These are phyloP conservation scores for Cryphonectria nitschkei DNA, from an alignment of 2,329 filamentous ascomycete genomes.

Conservation along the genomic window DNA sequence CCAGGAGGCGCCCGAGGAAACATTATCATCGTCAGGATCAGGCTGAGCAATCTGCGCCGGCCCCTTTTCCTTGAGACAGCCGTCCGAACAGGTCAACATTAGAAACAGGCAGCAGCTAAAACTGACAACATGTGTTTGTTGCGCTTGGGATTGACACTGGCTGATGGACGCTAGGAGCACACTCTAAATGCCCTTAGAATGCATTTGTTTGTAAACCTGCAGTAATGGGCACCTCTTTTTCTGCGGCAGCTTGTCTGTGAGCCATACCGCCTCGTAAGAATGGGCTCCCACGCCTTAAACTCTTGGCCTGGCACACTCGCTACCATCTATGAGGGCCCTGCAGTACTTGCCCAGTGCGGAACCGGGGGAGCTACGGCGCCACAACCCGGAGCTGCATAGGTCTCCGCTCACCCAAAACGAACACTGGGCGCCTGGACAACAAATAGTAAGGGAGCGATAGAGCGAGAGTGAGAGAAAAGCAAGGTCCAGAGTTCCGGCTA, in stretches of 20 bases:
- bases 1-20: neutral
- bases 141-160: neutral
- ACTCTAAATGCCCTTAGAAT: neutral
- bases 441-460: neutral
- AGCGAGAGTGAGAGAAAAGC: neutral
- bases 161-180: neutral
- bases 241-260: neutral
- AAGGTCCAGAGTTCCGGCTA: neutral
- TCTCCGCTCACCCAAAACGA: neutral
- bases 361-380: neutral
- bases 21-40: neutral
- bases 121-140: neutral
- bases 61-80: neutral
- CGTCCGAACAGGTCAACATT: neutral
- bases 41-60: neutral
- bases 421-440: neutral
- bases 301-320: neutral
- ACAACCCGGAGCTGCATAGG: slow-evolving; percentile 2
- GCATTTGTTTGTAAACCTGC: neutral
- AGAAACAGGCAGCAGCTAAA: neutral
- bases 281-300: neutral
- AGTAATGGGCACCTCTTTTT: neutral
- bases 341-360: neutral
- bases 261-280: neutral
- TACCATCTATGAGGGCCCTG: too few relatives aligned